These are phyloP conservation scores for Naematelia aurantialba DNA, from an alignment of 768 basidiomycete species.

Conservation along the genomic window DNA sequence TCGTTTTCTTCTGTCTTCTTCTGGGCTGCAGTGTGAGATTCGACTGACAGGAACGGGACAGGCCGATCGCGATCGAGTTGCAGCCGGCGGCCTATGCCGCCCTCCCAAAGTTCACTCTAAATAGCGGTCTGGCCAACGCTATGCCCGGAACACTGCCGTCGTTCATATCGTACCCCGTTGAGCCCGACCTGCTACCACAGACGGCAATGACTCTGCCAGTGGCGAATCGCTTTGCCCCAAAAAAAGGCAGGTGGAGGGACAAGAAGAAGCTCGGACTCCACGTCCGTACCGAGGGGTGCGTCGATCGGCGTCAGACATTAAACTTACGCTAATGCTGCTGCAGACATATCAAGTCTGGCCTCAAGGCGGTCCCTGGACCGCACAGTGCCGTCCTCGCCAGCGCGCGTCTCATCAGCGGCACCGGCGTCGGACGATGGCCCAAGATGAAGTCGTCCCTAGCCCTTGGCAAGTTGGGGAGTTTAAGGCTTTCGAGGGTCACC, in stretches of 20 bases:
- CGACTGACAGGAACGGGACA: slow-evolving; percentile 9
- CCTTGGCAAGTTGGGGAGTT: neutral
- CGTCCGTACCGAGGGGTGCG: slow-evolving; percentile 18
- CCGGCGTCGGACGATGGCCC: neutral
- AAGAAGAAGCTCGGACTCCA: slow-evolving; percentile 24
- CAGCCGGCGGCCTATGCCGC: slow-evolving; percentile 12
- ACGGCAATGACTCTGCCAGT: neutral
- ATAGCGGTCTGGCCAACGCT: slow-evolving; percentile 24
- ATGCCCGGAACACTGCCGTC: neutral
- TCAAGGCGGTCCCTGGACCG: neutral
- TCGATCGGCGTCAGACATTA: neutral
- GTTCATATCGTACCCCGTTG: neutral
- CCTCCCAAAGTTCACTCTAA: slow-evolving; percentile 26
- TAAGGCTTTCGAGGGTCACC: neutral
- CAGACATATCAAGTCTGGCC: slow-evolving; percentile 1
- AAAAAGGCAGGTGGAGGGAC: slow-evolving; percentile 20
- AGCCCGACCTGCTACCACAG: neutral
- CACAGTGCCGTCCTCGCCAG: neutral
- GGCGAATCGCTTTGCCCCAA: neutral
- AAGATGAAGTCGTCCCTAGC: neutral
- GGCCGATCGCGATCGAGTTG: slow-evolving; percentile 32
- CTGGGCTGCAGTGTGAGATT: too few relatives aligned
- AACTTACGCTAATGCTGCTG: neutral
- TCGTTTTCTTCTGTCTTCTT: neutral
- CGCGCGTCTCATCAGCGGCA: neutral